Evolutionary conservation across 768 basidiomycete species (phyloP).

Genomic region (Lactarius trivialis): DNA sequence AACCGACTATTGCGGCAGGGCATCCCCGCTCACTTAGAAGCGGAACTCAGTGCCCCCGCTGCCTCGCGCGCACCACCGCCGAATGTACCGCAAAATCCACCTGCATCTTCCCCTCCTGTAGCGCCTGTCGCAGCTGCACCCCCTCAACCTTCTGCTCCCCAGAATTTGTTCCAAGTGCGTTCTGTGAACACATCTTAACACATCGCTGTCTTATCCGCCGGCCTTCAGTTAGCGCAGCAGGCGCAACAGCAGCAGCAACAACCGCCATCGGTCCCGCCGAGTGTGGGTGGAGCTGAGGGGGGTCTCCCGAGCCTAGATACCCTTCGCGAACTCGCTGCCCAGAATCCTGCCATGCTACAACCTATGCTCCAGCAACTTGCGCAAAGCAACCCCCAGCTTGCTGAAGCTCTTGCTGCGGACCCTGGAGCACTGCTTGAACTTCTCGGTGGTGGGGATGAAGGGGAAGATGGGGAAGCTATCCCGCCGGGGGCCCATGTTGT

Average conservation of each 20-base stretch:
- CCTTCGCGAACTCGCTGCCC: conserved; percentile 53
- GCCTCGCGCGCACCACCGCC: conserved; percentile 27
- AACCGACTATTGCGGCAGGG: conserved; percentile 43
- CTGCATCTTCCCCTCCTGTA: conserved; percentile 29
- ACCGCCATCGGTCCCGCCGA: conserved; percentile 29
- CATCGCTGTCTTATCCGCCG: background rate
- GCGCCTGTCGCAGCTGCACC: conserved; percentile 33
- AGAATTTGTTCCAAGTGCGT: conserved; percentile 82
- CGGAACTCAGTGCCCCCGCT: conserved; percentile 39
- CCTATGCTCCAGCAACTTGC: conserved; percentile 80
- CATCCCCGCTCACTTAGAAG: conserved; percentile 65
- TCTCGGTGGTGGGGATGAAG: conserved; percentile 44
- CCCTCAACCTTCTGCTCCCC: conserved; percentile 41
- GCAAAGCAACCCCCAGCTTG: conserved; percentile 65
- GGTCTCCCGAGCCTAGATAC: conserved; percentile 41
- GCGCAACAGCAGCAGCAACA: conserved; percentile 58
- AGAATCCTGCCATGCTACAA: conserved; percentile 77
- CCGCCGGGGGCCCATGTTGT: conserved; percentile 55
- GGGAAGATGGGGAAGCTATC: conserved; percentile 32
- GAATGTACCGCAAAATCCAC: conserved; percentile 29
- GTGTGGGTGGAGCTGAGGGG: conserved; percentile 32
- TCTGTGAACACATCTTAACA: background rate
- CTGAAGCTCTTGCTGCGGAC: conserved; percentile 58
- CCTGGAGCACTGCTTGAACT: conserved; percentile 64
- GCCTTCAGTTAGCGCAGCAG: conserved; percentile 60